Evolutionary conservation across 345 rosid species (phyloP), one percentile per base, ranked within the genome.

Genomic region (Draba incana): DNA sequence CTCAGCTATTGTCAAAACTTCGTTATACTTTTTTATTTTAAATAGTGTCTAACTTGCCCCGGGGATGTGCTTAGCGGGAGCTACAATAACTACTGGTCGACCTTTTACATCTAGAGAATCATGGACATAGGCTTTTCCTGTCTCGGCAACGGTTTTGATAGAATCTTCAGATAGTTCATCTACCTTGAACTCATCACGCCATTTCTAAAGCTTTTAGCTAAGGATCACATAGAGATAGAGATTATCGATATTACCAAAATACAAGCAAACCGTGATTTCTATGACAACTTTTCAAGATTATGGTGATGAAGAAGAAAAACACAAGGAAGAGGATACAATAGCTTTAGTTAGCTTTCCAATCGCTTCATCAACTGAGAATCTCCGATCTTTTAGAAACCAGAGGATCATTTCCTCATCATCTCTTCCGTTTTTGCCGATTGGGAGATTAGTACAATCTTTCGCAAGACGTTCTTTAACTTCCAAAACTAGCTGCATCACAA

Each of bases 371-470:
- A 84, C 83, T 0, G 86, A 86, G 75, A 84, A 90, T 47, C 73
- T 86, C 58, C 91, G 77, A 74, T 94, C 97, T 81, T 79, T 85
- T 14, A 91, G 62, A 70, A 84, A 94, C 99, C 99, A 86, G 3
- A 87, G 83, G 44, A 91, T 91, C 96, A 91, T 84, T 24, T 87
- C 92, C 65, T 91, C 97, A 79, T 93, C 99, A 64, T 91, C 92
- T 83, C 97, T 83, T 61, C 96, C 99, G 75, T 88, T 73, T 78
- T 80, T 87, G 9, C 97, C 99, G 13, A 85, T 61, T 0, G 92
- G 88, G 14, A 94, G 96, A 78, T 78, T 70, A 44, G n/a, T 15
- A 55, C 84, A 64, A 33, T 87, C 86, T 64, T 75, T 88, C 28
- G 76, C 85, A 72, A 91, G 96, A 77, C 75, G 82, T 76, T 83